phyloP scores from a whole-genome alignment of 345 rosid species.

The Populus deltoides region DNA sequence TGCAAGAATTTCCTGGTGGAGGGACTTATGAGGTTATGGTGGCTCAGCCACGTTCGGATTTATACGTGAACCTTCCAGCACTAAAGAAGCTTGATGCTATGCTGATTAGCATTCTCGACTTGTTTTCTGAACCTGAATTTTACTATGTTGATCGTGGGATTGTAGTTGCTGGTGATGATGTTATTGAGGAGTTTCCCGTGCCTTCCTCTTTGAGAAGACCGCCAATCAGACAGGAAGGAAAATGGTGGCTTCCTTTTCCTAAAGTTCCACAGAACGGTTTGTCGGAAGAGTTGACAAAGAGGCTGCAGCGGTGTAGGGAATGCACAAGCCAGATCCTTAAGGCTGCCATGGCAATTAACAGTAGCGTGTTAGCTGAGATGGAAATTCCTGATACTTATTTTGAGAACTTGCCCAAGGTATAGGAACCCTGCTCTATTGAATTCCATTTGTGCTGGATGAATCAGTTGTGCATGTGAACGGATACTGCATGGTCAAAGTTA shows the following conservation, averaged over 20 bases:
- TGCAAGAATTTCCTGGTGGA: constrained; percentile 24
- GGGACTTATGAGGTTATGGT: constrained; percentile 31
- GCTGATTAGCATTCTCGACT: constrained; percentile 27
- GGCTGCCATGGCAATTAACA: constrained; percentile 32
- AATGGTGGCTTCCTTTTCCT: constrained; percentile 35
- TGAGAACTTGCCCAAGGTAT: constrained; percentile 30
- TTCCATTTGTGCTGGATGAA: not conserved
- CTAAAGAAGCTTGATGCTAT: constrained; percentile 29
- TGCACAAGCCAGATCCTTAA: constrained; percentile 30
- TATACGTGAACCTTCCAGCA: constrained; percentile 30
- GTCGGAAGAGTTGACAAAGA: constrained; percentile 20
- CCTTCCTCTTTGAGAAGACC: constrained; percentile 9
- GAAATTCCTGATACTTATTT: constrained; percentile 22
- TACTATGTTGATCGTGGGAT: constrained; percentile 25
- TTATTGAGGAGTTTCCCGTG: not conserved
- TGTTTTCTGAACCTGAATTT: constrained; percentile 21
- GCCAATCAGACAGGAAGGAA: constrained; percentile 19
- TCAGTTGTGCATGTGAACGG: not conserved
- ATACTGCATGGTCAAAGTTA: too few species aligned
- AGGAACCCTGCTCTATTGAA: not conserved
- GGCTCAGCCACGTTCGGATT: constrained; percentile 24
- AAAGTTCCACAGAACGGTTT: constrained; percentile 23
- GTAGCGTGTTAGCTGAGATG: constrained; percentile 23
- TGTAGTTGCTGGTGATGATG: constrained; percentile 10
- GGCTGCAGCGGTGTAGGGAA: constrained; percentile 21